Evolutionary conservation across 306 rosid species (phyloP).

Genomic region (Malus domestica): ASM211411v1 NC_041804.1:18386001-18386500

Average conservation of each 20-base stretch:
- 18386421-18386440: too few species aligned
- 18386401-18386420: too few species aligned
- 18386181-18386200: background rate
- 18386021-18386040: slow-evolving; percentile 24
- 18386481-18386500: too few species aligned
- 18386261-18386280: slow-evolving; percentile 16
- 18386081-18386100: slow-evolving; percentile 12
- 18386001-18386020: slow-evolving; percentile 14
- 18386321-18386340: too few species aligned
- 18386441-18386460: too few species aligned
- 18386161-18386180: background rate
- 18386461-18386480: too few species aligned
- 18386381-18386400: too few species aligned
- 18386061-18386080: slow-evolving; percentile 21
- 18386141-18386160: slow-evolving; percentile 14
- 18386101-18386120: slow-evolving; percentile 10
- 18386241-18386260: slow-evolving; percentile 17
- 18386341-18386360: too few species aligned
- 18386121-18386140: background rate
- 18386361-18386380: too few species aligned
- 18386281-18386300: slow-evolving; percentile 19
- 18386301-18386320: background rate
- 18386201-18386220: background rate
- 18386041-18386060: slow-evolving; percentile 26
- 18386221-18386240: slow-evolving; percentile 31